Conservation (phyloP, 176 grass and related monocot species). For the Zoysia japonica region DNA sequence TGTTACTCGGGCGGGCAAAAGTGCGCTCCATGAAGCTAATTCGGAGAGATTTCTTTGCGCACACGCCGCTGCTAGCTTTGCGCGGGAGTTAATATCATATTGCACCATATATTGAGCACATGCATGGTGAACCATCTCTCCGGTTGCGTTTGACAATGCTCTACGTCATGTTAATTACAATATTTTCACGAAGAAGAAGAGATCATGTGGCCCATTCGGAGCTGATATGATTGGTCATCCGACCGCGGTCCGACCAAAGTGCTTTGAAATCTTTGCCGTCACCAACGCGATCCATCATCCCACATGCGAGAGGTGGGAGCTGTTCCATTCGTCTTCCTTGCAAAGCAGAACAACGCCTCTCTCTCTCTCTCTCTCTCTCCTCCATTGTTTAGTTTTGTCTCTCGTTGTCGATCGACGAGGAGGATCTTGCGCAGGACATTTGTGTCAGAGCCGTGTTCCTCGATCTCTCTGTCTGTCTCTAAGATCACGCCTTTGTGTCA, state of each 20-base stretch:
- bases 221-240: slow-evolving; percentile 18
- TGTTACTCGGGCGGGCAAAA: slow-evolving; percentile 25
- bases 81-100: too few species aligned
- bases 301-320: slow-evolving; percentile 43
- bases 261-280: slow-evolving; percentile 23
- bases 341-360: not conserved
- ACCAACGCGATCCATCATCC: slow-evolving; percentile 27
- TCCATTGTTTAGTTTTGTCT: slow-evolving; percentile 36
- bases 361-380: not conserved
- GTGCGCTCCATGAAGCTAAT: not conserved
- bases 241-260: slow-evolving; percentile 46
- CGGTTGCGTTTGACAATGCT: too few species aligned
- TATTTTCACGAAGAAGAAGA: not conserved
- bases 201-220: not conserved
- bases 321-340: not conserved
- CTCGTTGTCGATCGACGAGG: slow-evolving; percentile 54
- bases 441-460: slow-evolving; percentile 77
- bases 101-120: too few species aligned
- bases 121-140: too few species aligned
- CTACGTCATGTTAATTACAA: not conserved
- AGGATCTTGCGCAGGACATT: slow-evolving; percentile 60
- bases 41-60: too few species aligned
- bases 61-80: too few species aligned
- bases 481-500: slow-evolving; percentile 56
- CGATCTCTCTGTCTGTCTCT: slow-evolving; percentile 25